Evolutionary conservation across 2,329 filamentous ascomycete genomes (phyloP).

Genomic region (Fusarium pseudocircinatum): DNA sequence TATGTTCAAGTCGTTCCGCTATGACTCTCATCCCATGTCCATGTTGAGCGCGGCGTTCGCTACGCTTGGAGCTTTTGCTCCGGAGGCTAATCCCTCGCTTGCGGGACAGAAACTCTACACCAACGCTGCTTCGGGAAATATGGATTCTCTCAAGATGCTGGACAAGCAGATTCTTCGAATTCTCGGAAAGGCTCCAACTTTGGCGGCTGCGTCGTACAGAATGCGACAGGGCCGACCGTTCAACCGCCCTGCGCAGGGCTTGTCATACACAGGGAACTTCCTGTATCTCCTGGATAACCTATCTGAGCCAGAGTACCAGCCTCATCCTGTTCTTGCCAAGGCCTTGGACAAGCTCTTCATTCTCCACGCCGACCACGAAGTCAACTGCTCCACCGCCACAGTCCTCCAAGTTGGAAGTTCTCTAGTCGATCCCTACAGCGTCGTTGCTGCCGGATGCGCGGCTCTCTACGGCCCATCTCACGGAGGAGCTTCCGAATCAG

Average conservation of each 20-base stretch:
- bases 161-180: slow-evolving; percentile 64
- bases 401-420: slow-evolving; percentile 66
- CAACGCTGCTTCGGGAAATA: slow-evolving; percentile 53
- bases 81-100: slow-evolving; percentile 61
- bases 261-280: slow-evolving; percentile 65
- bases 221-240: slow-evolving; percentile 63
- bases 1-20: slow-evolving; percentile 62
- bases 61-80: slow-evolving; percentile 59
- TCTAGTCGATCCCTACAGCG: slow-evolving; percentile 64
- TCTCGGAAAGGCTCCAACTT: slow-evolving; percentile 61
- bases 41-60: slow-evolving; percentile 62
- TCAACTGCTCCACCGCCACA: slow-evolving; percentile 66
- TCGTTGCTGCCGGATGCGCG: slow-evolving; percentile 62
- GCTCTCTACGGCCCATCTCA: slow-evolving; percentile 66
- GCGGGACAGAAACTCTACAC: slow-evolving; percentile 61
- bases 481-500: slow-evolving; percentile 67
- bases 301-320: slow-evolving; percentile 56
- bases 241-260: slow-evolving; percentile 57
- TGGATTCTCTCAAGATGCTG: slow-evolving; percentile 53
- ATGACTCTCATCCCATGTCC: slow-evolving; percentile 63
- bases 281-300: slow-evolving; percentile 64
- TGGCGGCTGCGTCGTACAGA: slow-evolving; percentile 62
- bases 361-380: slow-evolving; percentile 67
- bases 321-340: slow-evolving; percentile 60
- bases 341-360: slow-evolving; percentile 65